Conservation (phyloP, 352 stramenopile genomes). For the Globisporangium camurandrum region DNA sequence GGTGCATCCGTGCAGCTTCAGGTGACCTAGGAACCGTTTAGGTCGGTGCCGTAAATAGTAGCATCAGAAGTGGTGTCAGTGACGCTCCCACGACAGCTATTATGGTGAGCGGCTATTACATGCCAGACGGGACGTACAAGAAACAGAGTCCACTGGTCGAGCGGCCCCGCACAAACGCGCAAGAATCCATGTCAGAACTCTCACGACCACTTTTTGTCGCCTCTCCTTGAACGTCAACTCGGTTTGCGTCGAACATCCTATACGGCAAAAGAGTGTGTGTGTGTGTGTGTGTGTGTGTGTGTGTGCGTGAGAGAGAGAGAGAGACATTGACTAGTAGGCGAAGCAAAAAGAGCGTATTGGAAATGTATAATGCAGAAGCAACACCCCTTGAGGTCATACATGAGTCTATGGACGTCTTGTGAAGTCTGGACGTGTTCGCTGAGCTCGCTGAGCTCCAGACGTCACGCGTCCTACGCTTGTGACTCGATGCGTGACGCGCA, state of each 20-base stretch:
- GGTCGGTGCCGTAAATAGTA: too few relatives aligned
- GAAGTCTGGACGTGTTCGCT: constrained; percentile 13
- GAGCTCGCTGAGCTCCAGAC: constrained; percentile 1
- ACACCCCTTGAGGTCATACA: constrained; percentile 57
- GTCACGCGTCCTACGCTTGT: neutral
- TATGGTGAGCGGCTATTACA: too few relatives aligned
- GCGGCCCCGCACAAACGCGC: constrained; percentile 48
- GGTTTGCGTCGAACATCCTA: too few relatives aligned
- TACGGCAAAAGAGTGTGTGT: too few relatives aligned
- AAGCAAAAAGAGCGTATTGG: neutral
- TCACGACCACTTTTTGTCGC: constrained; percentile 34
- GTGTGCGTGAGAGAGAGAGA: neutral
- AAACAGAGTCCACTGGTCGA: constrained; percentile 53
- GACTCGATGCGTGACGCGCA: too few relatives aligned
- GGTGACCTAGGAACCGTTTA: constrained; percentile 28
- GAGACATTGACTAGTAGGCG: neutral
- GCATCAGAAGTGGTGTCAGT: too few relatives aligned
- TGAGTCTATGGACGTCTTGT: constrained; percentile 45
- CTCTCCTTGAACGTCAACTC: too few relatives aligned
- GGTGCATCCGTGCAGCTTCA: constrained; percentile 41
- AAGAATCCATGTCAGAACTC: too few relatives aligned
- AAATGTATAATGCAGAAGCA: neutral
- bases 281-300: too few relatives aligned
- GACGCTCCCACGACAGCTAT: too few relatives aligned
- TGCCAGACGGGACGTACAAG: too few relatives aligned